Percentiles rank a stretch among this genome's conserved stretches.
These are phyloP conservation scores for Fusarium drepaniforme DNA, from an alignment of 2,329 filamentous ascomycete species.

Conservation along the genomic window DNA sequence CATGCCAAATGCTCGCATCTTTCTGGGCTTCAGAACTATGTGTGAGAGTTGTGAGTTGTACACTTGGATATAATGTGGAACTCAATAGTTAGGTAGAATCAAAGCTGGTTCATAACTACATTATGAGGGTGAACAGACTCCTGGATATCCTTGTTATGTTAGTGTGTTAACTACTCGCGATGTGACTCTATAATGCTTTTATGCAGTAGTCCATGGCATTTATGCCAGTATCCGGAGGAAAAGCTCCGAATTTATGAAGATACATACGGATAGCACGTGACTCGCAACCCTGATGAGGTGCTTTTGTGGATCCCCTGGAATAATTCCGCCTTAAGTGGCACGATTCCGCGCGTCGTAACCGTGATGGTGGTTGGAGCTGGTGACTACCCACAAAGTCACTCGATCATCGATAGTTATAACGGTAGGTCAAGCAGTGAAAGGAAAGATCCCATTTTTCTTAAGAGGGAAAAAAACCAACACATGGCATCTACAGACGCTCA, in stretches of 20 bases:
- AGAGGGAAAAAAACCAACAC: not conserved
- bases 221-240: not conserved
- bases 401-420: no score
- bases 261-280: not conserved
- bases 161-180: not conserved
- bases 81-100: not conserved
- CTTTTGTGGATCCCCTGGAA: not conserved
- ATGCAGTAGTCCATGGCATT: not conserved
- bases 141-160: not conserved
- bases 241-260: not conserved
- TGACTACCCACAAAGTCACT: no score
- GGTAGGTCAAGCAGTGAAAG: not conserved
- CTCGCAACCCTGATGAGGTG: not conserved
- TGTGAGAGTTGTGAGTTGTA: not conserved
- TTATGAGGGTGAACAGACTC: no score
- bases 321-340: not conserved
- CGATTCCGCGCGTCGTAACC: not conserved
- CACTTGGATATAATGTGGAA: not conserved
- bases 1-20: not conserved
- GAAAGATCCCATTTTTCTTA: not conserved
- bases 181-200: not conserved
- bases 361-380: no score
- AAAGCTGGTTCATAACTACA: not conserved
- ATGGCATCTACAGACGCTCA: not conserved
- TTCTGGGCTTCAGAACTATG: not conserved